phyloP scores from a whole-genome alignment of 108 stramenopile species.

The Stephanodiscus minutulus region DNA sequence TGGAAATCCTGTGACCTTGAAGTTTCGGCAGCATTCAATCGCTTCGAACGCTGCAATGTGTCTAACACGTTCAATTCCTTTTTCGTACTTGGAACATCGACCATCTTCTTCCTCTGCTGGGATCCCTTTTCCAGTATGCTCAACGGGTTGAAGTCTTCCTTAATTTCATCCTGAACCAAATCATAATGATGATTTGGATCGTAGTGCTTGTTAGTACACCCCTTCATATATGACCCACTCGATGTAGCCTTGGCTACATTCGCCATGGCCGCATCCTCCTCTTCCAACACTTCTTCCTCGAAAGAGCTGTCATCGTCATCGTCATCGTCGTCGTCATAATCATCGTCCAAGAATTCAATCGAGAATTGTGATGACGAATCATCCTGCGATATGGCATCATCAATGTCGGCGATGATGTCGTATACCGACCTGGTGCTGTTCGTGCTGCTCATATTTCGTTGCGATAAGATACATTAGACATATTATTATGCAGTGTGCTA shows the following conservation, averaged over 20 bases:
- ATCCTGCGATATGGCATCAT: slow-evolving; percentile 2
- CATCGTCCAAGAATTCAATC: not conserved
- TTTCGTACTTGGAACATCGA: not conserved
- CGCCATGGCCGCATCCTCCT: not conserved
- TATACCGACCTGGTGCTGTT: not conserved
- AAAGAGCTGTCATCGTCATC: slow-evolving; percentile 6
- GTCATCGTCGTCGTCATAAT: not conserved
- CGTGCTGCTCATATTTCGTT: not conserved
- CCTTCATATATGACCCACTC: not conserved
- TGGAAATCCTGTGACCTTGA: not conserved
- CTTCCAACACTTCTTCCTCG: slow-evolving; percentile 16
- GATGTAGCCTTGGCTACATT: not conserved
- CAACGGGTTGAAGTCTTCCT: not conserved
- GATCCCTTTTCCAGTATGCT: slow-evolving; percentile 14
- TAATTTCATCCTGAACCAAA: not conserved
- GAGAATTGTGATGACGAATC: too few relatives aligned
- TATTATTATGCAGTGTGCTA: too few relatives aligned
- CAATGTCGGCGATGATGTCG: slow-evolving; percentile 5
- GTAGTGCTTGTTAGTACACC: not conserved
- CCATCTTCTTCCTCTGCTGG: not conserved
- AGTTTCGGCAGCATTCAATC: not conserved
- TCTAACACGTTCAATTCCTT: not conserved
- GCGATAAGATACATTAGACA: not conserved
- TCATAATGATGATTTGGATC: not conserved
- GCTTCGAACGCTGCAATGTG: not conserved